These are phyloP conservation scores for Lophiotrema nucula DNA, from an alignment of 495 filamentous ascomycete genomes.

Conservation along the genomic window DNA sequence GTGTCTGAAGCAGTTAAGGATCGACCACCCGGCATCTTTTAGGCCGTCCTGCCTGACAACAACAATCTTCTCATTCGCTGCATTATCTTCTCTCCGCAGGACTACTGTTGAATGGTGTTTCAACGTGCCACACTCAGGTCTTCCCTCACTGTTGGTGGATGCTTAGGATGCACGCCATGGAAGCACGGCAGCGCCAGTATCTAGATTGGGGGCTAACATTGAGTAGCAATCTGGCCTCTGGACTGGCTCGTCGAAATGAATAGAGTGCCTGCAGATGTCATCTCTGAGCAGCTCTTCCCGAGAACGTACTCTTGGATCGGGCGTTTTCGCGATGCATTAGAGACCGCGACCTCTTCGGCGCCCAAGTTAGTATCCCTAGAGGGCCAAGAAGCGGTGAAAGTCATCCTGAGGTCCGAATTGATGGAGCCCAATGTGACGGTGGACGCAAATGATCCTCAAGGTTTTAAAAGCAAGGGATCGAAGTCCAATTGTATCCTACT, in stretches of 20 bases:
- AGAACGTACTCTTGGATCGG: slow-evolving; percentile 56
- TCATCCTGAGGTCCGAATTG: slow-evolving; percentile 42
- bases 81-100: no score
- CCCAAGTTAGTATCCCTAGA: slow-evolving; percentile 43
- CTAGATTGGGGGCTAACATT: slow-evolving; percentile 1
- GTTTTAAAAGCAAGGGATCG: slow-evolving; percentile 48
- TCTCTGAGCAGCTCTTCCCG: slow-evolving; percentile 49
- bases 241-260: slow-evolving; percentile 56
- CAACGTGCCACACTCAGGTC: no score
- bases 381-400: slow-evolving; percentile 49
- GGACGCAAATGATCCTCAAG: slow-evolving; percentile 44
- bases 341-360: slow-evolving; percentile 30
- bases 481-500: slow-evolving; percentile 55
- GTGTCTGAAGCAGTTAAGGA: no score
- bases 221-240: slow-evolving; percentile 54
- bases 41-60: no score
- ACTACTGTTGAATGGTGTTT: no score
- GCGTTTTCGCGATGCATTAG: slow-evolving; percentile 47
- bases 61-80: no score
- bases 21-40: no score
- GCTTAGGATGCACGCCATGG: not conserved
- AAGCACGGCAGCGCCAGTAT: not conserved
- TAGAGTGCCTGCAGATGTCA: slow-evolving; percentile 43
- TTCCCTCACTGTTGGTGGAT: no score
- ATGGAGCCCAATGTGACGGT: slow-evolving; percentile 41